Evolutionary conservation across 2,329 filamentous ascomycete genomes (phyloP), one percentile per base, ranked within the genome.

Genomic region (Magnaporthiopsis incrustans): DNA sequence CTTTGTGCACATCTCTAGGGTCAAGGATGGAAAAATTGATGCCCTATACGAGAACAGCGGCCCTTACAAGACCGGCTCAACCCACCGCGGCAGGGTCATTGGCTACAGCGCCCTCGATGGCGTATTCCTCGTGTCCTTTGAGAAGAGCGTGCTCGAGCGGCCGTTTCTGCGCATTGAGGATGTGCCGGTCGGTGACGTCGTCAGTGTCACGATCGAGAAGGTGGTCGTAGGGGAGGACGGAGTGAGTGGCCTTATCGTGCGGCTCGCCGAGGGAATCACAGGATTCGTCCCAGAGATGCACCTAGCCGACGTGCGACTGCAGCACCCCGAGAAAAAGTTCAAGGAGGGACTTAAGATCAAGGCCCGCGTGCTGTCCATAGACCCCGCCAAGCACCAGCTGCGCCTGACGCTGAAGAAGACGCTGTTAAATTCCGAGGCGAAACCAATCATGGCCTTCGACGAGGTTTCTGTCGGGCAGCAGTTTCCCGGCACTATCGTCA

Each of bases 321-420:
- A 95, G 72, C 90, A 97, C 71, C 95, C 95, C 0, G 95, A 99
- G 76, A 96, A 94, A 80, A 98, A 97, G 73, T 99, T 97, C 77
- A 86, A 90, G 66, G 91, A 94, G 73, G 92, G 92, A 1, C 85
- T 91, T 75, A 85, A 89, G 63, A 88, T 99, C 67, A 97, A 91
- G 69, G 90, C 90, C 26, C 85, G 94, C 66, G 91, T 99, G 32
- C 78, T 99, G 33, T 96, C 92, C 0, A 89, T 87, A 22, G 86
- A 97, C 70, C 76, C 85, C 2, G 82, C 85, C 62, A 94, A 89
- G 77, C 87, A 88, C 65, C 89, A 92, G 72, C 83, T 98, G 68
- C 89, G 90, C 38, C 82, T 99, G 68, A 98, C 95, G 0, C 75
- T 99, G 69, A 99, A 98, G 81, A 99, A 98, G 79, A 91, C 91